A percentile compares a stretch with the other conserved stretches of the same genome.
Evolutionary conservation across 768 basidiomycete species (phyloP).

Genomic region (Harrya chromipes): DNA sequence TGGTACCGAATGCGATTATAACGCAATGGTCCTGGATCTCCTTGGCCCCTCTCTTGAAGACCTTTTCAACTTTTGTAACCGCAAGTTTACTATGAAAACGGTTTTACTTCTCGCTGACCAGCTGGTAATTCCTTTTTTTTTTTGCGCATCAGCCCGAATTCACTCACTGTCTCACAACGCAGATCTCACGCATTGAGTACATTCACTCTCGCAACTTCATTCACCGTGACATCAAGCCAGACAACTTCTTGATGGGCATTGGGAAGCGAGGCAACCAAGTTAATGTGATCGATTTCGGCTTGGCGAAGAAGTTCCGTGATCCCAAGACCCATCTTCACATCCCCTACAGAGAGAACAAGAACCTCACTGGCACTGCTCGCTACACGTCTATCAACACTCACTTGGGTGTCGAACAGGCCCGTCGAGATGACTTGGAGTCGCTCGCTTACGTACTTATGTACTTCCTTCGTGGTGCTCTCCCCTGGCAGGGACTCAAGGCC

Average conservation of each 20-base stretch:
- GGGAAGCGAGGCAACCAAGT: slow-evolving; percentile 99
- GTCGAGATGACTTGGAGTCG: slow-evolving; percentile 96
- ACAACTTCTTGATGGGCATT: slow-evolving; percentile 99
- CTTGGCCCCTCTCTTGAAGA: slow-evolving; percentile 91
- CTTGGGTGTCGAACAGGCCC: slow-evolving; percentile 95
- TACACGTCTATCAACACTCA: slow-evolving; percentile 99
- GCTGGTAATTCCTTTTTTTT: slow-evolving; percentile 47
- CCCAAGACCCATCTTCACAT: slow-evolving; percentile 99
- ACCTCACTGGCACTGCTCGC: slow-evolving; percentile 95
- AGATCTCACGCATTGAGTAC: slow-evolving; percentile 99
- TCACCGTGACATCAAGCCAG: slow-evolving; percentile 97
- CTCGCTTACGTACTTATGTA: slow-evolving; percentile 99
- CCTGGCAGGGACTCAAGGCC: slow-evolving; percentile 99
- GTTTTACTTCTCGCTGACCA: slow-evolving; percentile 96
- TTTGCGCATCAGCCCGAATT: slow-evolving; percentile 34
- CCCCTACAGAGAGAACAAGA: slow-evolving; percentile 99
- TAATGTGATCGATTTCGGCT: slow-evolving; percentile 97
- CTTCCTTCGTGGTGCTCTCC: slow-evolving; percentile 96
- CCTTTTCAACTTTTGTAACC: slow-evolving; percentile 93
- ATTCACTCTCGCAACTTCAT: slow-evolving; percentile 99
- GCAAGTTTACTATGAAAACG: slow-evolving; percentile 97
- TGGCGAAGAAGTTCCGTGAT: slow-evolving; percentile 99
- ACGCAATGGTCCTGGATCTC: slow-evolving; percentile 98
- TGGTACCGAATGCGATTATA: slow-evolving; percentile 97
- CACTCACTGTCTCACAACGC: slow-evolving; percentile 29